phyloP scores from a whole-genome alignment of 192 early-diverging fungal genomes.

The Gryganskiella cystojenkinii region DNA sequence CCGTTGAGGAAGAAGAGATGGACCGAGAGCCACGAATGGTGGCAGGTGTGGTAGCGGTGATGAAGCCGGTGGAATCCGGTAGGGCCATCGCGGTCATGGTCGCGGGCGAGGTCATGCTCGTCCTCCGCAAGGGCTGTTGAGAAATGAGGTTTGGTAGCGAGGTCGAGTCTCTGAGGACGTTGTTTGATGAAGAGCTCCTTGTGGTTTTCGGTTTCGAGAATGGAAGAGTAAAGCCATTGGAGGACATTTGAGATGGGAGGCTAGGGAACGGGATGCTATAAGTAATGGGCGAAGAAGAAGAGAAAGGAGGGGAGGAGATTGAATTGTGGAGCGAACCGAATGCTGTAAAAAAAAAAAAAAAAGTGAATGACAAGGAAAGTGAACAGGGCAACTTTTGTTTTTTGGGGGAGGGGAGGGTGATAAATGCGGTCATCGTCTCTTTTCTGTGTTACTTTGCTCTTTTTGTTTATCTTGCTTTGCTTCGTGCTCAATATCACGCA shows the following conservation, averaged over 20 bases:
- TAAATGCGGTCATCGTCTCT: no score
- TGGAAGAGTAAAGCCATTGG: constrained; percentile 25
- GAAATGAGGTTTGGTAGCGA: constrained; percentile 37
- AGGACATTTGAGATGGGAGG: constrained; percentile 16
- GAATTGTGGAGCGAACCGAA: no score
- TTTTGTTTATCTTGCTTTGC: no score
- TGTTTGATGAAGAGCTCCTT: background rate
- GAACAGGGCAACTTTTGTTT: background rate
- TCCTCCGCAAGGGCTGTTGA: constrained; percentile 28
- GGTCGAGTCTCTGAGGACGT: constrained; percentile 7
- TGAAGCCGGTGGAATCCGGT: background rate
- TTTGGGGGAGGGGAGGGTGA: background rate
- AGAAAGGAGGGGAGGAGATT: background rate
- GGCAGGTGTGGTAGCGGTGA: background rate
- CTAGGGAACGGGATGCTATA: no score
- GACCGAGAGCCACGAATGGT: background rate
- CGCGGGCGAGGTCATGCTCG: constrained; percentile 23
- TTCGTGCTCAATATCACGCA: no score
- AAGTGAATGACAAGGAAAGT: background rate
- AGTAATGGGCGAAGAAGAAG: background rate
- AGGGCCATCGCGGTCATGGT: constrained; percentile 11
- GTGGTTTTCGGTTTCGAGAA: constrained; percentile 22
- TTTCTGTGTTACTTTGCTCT: no score
- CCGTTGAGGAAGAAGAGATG: background rate
- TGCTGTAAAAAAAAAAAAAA: background rate